Conservation (phyloP, 129 eudicot genomes). For the carrot (Daucus carota) region DNA sequence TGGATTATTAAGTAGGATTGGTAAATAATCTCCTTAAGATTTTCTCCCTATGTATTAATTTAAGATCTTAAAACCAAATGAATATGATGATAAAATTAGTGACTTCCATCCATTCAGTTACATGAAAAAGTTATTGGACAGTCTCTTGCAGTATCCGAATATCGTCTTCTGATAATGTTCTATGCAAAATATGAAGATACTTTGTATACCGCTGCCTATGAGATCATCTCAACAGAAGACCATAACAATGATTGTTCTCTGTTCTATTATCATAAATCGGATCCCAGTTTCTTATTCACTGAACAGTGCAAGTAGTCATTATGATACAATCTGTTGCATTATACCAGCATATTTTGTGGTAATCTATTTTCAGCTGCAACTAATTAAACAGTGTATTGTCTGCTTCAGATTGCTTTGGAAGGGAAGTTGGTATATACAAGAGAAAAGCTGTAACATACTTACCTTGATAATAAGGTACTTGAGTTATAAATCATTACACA, state of each 20-base stretch:
- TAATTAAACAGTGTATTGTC: slow-evolving; percentile 11
- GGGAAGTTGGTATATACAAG: slow-evolving; percentile 94
- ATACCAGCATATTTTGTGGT: neutral
- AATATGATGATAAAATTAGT: neutral
- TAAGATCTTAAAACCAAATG: neutral
- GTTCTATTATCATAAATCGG: neutral
- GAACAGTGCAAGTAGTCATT: neutral
- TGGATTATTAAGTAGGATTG: neutral
- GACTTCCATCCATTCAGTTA: neutral
- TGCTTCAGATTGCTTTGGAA: slow-evolving; percentile 77
- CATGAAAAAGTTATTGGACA: neutral
- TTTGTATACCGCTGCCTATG: neutral
- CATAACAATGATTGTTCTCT: neutral
- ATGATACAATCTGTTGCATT: neutral
- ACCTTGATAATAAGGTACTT: slow-evolving; percentile 68
- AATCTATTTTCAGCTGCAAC: neutral
- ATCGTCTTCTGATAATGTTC: neutral
- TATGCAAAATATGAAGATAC: neutral
- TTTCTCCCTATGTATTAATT: neutral
- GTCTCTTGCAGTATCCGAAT: neutral
- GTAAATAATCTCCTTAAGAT: neutral
- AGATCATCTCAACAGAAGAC: neutral
- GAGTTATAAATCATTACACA: slow-evolving; percentile 9
- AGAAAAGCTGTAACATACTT: slow-evolving; percentile 95
- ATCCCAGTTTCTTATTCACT: neutral